Evolutionary conservation across 768 basidiomycete species (phyloP).

Genomic region (Bullera alba): DNA sequence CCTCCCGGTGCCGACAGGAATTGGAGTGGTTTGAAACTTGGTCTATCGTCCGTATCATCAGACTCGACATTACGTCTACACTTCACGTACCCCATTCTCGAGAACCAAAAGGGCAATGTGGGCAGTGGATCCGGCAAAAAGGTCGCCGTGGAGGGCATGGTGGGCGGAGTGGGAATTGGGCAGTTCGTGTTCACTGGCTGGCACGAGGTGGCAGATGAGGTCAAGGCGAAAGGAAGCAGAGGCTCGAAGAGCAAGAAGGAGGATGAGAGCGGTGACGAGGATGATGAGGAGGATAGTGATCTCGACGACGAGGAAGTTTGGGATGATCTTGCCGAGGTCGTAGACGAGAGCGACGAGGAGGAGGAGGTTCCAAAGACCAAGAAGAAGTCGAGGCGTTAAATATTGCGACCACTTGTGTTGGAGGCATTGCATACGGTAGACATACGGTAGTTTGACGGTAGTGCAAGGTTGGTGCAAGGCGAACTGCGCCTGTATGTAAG

Average conservation of each 20-base stretch:
- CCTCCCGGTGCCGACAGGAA: neutral
- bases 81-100: conserved; percentile 16
- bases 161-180: conserved; percentile 29
- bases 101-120: conserved; percentile 11
- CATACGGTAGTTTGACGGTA: too few relatives aligned
- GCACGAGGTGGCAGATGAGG: conserved; percentile 6
- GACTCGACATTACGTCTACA: conserved; percentile 25
- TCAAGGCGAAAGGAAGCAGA: conserved; percentile 1
- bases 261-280: conserved; percentile 5
- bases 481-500: too few relatives aligned
- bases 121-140: conserved; percentile 15
- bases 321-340: neutral
- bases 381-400: neutral
- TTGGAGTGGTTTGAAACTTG: neutral
- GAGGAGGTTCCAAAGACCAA: neutral
- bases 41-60: conserved; percentile 11
- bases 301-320: conserved; percentile 10
- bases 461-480: too few relatives aligned
- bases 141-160: conserved; percentile 18
- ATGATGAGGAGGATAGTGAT: conserved; percentile 11
- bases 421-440: too few relatives aligned
- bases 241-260: neutral
- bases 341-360: conserved; percentile 3
- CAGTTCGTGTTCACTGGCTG: conserved; percentile 23
- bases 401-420: too few relatives aligned